phyloP scores from a whole-genome alignment of 805 yeast genomes.

The Nadsonia fulvescens region DNA sequence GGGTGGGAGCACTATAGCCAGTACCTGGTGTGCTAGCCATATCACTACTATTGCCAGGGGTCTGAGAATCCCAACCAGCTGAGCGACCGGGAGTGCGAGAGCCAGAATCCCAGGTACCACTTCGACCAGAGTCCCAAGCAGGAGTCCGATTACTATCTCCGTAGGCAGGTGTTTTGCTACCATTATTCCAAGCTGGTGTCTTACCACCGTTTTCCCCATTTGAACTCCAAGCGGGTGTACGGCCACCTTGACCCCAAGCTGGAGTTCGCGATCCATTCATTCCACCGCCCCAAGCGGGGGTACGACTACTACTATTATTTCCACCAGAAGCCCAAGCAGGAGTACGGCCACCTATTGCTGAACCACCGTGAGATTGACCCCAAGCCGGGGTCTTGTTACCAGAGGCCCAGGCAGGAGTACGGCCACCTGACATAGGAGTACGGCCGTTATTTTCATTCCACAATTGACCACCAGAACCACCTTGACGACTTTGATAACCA shows the following conservation, averaged over 20 bases:
- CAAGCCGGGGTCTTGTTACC: slow-evolving; percentile 3
- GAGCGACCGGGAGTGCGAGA: slow-evolving; percentile 32
- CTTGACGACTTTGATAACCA: slow-evolving; percentile 14
- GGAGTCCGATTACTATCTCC: slow-evolving; percentile 26
- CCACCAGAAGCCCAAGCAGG: slow-evolving; percentile 20
- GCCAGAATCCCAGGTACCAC: slow-evolving; percentile 25
- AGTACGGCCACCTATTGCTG: slow-evolving; percentile 18
- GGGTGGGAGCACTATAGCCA: slow-evolving; percentile 23
- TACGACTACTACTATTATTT: too few species aligned
- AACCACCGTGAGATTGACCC: not conserved
- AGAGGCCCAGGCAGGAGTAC: slow-evolving; percentile 13
- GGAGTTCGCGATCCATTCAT: slow-evolving; percentile 28
- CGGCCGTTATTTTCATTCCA: slow-evolving; percentile 14
- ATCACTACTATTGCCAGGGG: slow-evolving; percentile 17
- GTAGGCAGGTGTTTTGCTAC: slow-evolving; percentile 39
- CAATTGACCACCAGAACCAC: slow-evolving; percentile 19
- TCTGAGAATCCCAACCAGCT: slow-evolving; percentile 15
- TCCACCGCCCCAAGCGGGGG: slow-evolving; percentile 30
- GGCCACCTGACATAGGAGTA: slow-evolving; percentile 9
- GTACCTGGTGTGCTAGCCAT: slow-evolving; percentile 20
- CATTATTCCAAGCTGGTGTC: slow-evolving; percentile 21
- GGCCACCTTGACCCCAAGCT: slow-evolving; percentile 25
- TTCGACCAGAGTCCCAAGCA: slow-evolving; percentile 26
- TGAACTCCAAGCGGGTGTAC: slow-evolving; percentile 35
- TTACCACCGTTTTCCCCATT: slow-evolving; percentile 18